These are phyloP conservation scores for Ceratonia siliqua DNA, from an alignment of 306 rosid species.

Conservation along the genomic window DNA sequence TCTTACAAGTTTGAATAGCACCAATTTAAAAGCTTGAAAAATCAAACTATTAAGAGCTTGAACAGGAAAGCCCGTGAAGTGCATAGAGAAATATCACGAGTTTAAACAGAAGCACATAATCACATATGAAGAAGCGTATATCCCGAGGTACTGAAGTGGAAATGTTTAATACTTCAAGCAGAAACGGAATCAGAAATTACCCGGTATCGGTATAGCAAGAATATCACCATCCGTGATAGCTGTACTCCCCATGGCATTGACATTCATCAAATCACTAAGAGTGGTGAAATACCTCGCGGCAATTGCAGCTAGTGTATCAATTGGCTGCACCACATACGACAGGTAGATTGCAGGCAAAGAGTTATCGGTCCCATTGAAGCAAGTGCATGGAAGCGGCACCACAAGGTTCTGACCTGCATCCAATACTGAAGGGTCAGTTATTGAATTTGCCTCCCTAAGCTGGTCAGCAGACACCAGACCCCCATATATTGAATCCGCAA, in stretches of 20 bases:
- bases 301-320: conserved; percentile 58
- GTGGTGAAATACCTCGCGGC: conserved; percentile 66
- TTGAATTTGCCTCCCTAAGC: conserved; percentile 76
- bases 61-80: neutral
- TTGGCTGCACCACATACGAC: conserved; percentile 68
- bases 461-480: conserved; percentile 78
- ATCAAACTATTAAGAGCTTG: neutral
- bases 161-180: neutral
- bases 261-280: conserved; percentile 81
- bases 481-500: conserved; percentile 61
- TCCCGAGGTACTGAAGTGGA: neutral
- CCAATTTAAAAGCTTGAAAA: neutral
- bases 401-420: conserved; percentile 69
- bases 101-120: neutral
- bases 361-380: conserved; percentile 78
- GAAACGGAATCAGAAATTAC: conserved; percentile 32
- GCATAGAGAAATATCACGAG: neutral
- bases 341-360: conserved; percentile 68
- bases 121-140: neutral
- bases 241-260: conserved; percentile 73
- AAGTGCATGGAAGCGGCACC: conserved; percentile 81
- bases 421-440: conserved; percentile 63
- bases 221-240: conserved; percentile 63
- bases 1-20: conserved; percentile 1
- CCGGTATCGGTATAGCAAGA: conserved; percentile 68